Evolutionary conservation across 495 filamentous ascomycete genomes (phyloP).

Genomic region (Neurospora hispaniola): DNA sequence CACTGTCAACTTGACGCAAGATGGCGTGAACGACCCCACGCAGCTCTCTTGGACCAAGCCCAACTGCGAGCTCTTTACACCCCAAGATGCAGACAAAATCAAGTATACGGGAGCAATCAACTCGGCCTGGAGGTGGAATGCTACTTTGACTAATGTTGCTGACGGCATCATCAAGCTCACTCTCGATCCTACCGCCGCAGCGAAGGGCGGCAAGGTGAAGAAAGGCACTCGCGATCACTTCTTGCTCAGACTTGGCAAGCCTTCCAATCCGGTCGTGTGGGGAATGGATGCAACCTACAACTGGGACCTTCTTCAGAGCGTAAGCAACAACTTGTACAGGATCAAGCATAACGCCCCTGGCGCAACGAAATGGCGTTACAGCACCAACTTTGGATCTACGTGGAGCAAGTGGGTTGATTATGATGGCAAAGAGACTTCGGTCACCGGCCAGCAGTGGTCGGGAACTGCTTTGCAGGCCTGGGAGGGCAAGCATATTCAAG

Average conservation of each 20-base stretch:
- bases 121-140: conserved; percentile 43
- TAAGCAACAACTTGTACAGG: conserved; percentile 24
- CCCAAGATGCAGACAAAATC: background rate
- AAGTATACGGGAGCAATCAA: conserved; percentile 37
- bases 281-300: conserved; percentile 50
- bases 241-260: conserved; percentile 40
- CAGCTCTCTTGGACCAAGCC: conserved; percentile 35
- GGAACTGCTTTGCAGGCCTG: conserved; percentile 53
- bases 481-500: conserved; percentile 53
- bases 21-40: conserved; percentile 3
- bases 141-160: conserved; percentile 46
- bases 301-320: conserved; percentile 33
- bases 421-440: conserved; percentile 29
- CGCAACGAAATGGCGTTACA: conserved; percentile 55
- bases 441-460: conserved; percentile 39
- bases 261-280: conserved; percentile 48
- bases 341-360: conserved; percentile 52
- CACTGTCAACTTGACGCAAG: conserved; percentile 10
- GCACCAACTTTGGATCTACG: conserved; percentile 47
- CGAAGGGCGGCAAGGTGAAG: conserved; percentile 16
- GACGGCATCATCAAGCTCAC: conserved; percentile 58
- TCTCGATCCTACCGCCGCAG: conserved; percentile 42
- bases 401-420: conserved; percentile 54
- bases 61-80: conserved; percentile 21
- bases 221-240: conserved; percentile 45